Evolutionary conservation across 345 rosid genomes (phyloP).

Genomic region (Citrus sinensis): DNA sequence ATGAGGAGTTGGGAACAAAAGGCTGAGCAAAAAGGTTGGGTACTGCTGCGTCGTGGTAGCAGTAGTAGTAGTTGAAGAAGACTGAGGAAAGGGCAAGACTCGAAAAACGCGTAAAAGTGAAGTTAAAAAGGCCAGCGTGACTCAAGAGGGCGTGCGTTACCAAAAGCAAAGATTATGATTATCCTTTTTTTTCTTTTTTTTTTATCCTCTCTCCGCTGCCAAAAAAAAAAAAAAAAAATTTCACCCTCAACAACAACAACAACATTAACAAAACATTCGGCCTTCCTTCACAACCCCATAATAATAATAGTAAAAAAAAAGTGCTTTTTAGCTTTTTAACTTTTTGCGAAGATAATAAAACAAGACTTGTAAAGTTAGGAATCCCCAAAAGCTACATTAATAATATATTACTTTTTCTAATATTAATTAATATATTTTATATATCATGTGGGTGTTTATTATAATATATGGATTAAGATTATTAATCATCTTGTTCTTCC

Average conservation of each 20-base stretch:
- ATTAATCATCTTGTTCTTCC: background rate
- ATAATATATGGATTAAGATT: background rate
- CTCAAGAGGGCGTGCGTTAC: slow-evolving; percentile 67
- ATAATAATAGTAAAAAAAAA: too few species aligned
- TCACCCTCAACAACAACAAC: too few species aligned
- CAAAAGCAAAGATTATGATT: slow-evolving; percentile 33
- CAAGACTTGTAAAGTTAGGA: slow-evolving; percentile 18
- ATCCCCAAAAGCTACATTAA: slow-evolving; percentile 15
- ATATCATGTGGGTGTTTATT: background rate
- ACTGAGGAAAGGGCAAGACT: slow-evolving; percentile 6
- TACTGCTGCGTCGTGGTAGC: too few species aligned
- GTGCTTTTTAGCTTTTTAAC: background rate
- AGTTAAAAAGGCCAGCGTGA: slow-evolving; percentile 30
- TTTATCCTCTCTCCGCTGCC: background rate
- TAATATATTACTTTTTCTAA: background rate
- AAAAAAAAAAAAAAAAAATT: too few species aligned
- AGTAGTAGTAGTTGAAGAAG: slow-evolving; percentile 10
- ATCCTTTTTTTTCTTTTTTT: background rate
- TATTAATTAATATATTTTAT: background rate
- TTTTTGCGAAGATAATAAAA: background rate
- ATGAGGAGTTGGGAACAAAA: background rate
- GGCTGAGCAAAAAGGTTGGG: slow-evolving; percentile 19
- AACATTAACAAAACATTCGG: too few species aligned
- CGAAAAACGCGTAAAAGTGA: slow-evolving; percentile 68
- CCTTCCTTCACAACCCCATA: too few species aligned